phyloP scores from a whole-genome alignment of 257 asterid genomes.

The Solanum appendiculatum region DNA sequence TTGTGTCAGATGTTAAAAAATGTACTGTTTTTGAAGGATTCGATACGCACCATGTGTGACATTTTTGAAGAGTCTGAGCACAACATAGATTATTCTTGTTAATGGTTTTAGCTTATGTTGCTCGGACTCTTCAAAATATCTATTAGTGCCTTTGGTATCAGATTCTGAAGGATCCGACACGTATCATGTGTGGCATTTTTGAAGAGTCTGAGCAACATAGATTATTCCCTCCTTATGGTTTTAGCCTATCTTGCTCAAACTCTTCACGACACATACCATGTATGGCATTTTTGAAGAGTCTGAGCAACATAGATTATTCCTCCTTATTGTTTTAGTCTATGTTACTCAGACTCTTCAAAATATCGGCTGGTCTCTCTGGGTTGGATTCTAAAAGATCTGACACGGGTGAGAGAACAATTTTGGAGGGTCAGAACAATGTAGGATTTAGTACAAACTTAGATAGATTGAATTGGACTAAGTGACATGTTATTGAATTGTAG shows the following conservation, averaged over 20 bases:
- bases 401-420: background rate
- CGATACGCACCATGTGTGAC: background rate
- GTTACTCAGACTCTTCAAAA: background rate
- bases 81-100: background rate
- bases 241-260: background rate
- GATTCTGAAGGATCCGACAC: background rate
- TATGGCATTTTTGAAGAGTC: background rate
- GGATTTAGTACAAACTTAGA: background rate
- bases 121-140: background rate
- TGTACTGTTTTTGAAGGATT: background rate
- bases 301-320: background rate
- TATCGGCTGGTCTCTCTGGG: background rate
- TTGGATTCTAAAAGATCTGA: background rate
- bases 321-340: background rate
- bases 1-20: background rate
- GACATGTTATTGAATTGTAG: conserved; percentile 17
- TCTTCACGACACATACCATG: background rate
- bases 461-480: background rate
- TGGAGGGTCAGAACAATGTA: background rate
- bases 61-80: background rate
- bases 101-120: background rate
- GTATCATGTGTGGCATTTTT: background rate
- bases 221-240: background rate
- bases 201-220: background rate
- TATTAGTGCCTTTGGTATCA: too few relatives aligned